Percentiles rank a stretch among this genome's conserved stretches.
phyloP scores from a whole-genome alignment of 306 rosid genomes.

The Quercus ilex region DNA sequence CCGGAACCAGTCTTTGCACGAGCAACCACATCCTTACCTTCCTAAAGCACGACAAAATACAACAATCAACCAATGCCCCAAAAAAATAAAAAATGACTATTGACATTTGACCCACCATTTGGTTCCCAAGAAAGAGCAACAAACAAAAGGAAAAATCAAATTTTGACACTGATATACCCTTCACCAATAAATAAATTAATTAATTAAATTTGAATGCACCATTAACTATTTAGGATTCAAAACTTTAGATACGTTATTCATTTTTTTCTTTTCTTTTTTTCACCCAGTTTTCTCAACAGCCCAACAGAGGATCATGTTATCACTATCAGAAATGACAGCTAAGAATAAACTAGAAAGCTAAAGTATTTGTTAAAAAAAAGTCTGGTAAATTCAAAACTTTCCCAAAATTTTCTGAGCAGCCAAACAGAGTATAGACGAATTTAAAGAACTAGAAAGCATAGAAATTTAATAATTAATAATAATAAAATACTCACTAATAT shows the following conservation, averaged over 20 bases:
- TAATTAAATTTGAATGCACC: not conserved
- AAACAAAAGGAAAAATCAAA: not conserved
- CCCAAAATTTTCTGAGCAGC: not conserved
- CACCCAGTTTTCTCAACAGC: not conserved
- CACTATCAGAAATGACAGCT: not conserved
- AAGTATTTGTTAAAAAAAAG: not conserved
- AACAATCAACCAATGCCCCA: not conserved
- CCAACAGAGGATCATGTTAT: not conserved
- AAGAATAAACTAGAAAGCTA: not conserved
- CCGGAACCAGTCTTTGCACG: slow-evolving; percentile 97
- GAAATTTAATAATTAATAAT: not conserved
- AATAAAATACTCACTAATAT: slow-evolving; percentile 35
- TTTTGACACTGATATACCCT: not conserved
- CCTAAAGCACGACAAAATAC: slow-evolving; percentile 33
- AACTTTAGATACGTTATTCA: not conserved
- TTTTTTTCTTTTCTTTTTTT: not conserved
- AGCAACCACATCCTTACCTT: slow-evolving; percentile 95
- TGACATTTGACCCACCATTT: not conserved
- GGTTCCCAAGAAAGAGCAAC: not conserved
- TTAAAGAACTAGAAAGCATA: not conserved
- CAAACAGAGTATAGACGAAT: not conserved
- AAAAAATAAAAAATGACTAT: too few relatives aligned
- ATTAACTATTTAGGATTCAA: not conserved
- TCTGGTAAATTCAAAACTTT: not conserved
- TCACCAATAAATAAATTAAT: not conserved